Base-by-base conservation (phyloP, 1,139 yeast genomes). In the Entelexis paramagnoliae region DNA sequence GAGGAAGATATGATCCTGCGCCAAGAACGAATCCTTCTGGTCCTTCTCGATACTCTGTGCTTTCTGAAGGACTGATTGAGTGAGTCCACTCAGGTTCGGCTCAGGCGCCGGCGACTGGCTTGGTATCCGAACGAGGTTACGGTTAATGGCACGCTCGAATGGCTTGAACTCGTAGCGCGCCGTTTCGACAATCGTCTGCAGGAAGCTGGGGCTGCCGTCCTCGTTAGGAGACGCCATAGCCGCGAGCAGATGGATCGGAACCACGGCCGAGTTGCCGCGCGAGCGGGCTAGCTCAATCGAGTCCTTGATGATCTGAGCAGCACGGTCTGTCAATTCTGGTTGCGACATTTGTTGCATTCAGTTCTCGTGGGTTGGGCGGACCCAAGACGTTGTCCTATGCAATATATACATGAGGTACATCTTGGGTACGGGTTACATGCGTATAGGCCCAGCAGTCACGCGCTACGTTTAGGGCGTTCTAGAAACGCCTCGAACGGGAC, bases 11-110 rank as follows among this genome's bases (percentile, higher is more conserved):
- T 91, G 99, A 68, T 91, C 99, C 69, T 91, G 97, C 1, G 96
- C 98, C 54, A 91, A 78, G 64, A 78, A 91, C 35, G 81, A 74
- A 68, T 91, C 99, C 68, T 91, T 91, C 66, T 91, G 99, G 62
- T 83, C 85, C 50, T 80, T 74, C 68, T 84, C 83, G 60, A 87
- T 79, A 64, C 86, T 83, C 45, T 75, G 75, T 16, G 95, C 89
- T 44, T 77, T 77, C 57, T 77, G 75, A 51, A 87, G 69, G 29
- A 86, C 76, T 65, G 81, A 83, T 24, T 83, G 83, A n/a, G 83
- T 69, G 22, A 83, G 78, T 54, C 82, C 78, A 53, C 84, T 75
- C 51, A 89, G 82, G 47, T 82, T 73, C 8, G 85, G 72, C 56
- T 83, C 84, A 7, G 95, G 95, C 13, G 97, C 82, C 2, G 98